phyloP scores from a whole-genome alignment of 352 stramenopile genomes.

The Plasmopara viticola region DNA sequence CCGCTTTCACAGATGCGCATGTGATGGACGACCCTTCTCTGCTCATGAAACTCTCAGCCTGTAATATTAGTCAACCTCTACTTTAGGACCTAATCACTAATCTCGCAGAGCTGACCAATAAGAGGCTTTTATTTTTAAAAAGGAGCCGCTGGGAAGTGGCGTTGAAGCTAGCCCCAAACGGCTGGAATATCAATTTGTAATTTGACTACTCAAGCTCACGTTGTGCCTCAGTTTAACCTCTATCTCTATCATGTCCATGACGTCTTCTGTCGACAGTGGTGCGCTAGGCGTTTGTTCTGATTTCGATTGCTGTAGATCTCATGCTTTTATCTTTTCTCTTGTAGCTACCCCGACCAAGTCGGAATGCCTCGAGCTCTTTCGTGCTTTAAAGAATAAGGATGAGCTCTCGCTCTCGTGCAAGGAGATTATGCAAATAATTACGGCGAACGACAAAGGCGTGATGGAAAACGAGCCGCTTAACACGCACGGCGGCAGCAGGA shows the following conservation, averaged over 20 bases:
- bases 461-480: conserved; percentile 67
- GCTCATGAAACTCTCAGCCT: no score
- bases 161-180: conserved; percentile 12
- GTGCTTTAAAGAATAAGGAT: conserved; percentile 74
- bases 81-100: no score
- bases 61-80: no score
- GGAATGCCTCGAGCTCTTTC: conserved; percentile 71
- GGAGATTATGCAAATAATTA: conserved; percentile 68
- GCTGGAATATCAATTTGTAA: conserved; percentile 17
- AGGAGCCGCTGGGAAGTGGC: conserved; percentile 5
- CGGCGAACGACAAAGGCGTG: conserved; percentile 54
- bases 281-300: conserved; percentile 1
- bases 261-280: conserved; percentile 36
- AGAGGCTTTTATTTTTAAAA: not conserved
- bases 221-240: not conserved
- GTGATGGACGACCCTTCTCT: no score
- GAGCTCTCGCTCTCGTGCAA: conserved; percentile 65
- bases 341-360: conserved; percentile 31
- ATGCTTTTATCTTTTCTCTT: not conserved
- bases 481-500: conserved; percentile 48
- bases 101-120: conserved; percentile 6
- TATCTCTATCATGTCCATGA: conserved; percentile 25
- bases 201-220: conserved; percentile 15
- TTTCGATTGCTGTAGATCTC: not conserved
- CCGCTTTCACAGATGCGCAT: no score